Base-by-base conservation (phyloP, 495 filamentous ascomycete genomes). In the Penicillium egyptiacum region DNA sequence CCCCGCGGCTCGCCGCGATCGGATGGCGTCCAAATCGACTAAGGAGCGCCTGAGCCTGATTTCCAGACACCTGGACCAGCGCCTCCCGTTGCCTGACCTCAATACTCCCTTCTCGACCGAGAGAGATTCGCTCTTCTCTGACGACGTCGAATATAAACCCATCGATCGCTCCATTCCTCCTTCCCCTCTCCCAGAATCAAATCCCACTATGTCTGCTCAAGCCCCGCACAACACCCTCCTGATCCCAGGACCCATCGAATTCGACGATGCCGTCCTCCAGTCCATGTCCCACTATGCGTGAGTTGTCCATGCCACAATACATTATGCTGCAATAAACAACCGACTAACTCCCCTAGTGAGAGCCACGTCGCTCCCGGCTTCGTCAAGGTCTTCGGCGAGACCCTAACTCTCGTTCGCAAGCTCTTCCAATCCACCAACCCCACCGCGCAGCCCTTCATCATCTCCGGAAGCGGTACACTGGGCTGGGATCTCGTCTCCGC, bases 221-320 rank as follows among this genome's bases (percentile, higher is more conserved):
- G 75, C 89, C 42, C 78, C 83, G 50, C 92, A 96, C 70, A 83
- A 90, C 55, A 83, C 91, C 37, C 74, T 97, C 68, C 83, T 98
- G 65, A 96, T 98, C 67, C 94, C 94, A 23, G 94, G 94, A 26
- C 94, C 94, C 69, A 94, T 98, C 70, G 94, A 98, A 76, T 98
- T 98, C 67, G 94, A 97, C 71, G 94, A 98, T 90, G 92, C 86
- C 42, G 94, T 98, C 49, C 84, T 98, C 44, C 81, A 90, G 71
- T 89, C 92, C 54, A 98, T 98, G 94, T 83, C 88, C 71, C 94
- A 98, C 76, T 96, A 88, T 78, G 93, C 92, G 92, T 96, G 70
- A 69, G 82, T 77, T 77, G 4, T 19, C 25, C 45, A 30, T 7
- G 16, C 10, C 31, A 28, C 8, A 41, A 19, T 37, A 28, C 51